Percentiles rank a stretch among this genome's conserved stretches.
phyloP scores from a whole-genome alignment of 345 rosid genomes.

The Aquilaria sinensis region DNA sequence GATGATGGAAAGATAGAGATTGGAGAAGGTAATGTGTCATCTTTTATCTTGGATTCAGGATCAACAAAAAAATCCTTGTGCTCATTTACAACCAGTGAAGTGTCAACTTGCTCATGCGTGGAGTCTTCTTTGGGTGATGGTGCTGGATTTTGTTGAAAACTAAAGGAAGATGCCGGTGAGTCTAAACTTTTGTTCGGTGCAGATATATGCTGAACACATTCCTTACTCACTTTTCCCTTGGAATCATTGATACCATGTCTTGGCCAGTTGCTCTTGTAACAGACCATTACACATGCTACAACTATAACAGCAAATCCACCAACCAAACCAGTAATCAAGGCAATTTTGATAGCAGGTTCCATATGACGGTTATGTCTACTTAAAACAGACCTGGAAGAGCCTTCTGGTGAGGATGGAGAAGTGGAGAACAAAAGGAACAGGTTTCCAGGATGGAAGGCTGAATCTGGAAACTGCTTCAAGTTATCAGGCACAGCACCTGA shows the following conservation, averaged over 20 bases:
- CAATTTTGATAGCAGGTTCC: constrained; percentile 41
- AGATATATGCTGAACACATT: constrained; percentile 29
- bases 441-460: constrained; percentile 88
- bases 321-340: constrained; percentile 55
- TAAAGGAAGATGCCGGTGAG: constrained; percentile 36
- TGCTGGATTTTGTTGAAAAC: constrained; percentile 28
- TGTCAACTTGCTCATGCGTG: constrained; percentile 26
- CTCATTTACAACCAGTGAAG: constrained; percentile 29
- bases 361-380: constrained; percentile 24
- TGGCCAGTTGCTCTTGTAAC: constrained; percentile 22
- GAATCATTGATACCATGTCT: constrained; percentile 19
- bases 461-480: constrained; percentile 65
- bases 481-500: constrained; percentile 68
- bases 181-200: constrained; percentile 31
- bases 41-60: constrained; percentile 26
- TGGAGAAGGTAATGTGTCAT: constrained; percentile 45
- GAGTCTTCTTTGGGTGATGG: constrained; percentile 22
- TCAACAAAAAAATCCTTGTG: constrained; percentile 18
- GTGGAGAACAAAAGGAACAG: constrained; percentile 39
- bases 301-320: constrained; percentile 37
- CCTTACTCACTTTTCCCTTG: constrained; percentile 26
- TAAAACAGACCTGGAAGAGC: constrained; percentile 23
- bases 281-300: constrained; percentile 36
- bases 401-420: constrained; percentile 33
- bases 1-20: constrained; percentile 47